These are phyloP conservation scores for Fomitopsis serialis DNA, from an alignment of 768 basidiomycete species.

Conservation along the genomic window DNA sequence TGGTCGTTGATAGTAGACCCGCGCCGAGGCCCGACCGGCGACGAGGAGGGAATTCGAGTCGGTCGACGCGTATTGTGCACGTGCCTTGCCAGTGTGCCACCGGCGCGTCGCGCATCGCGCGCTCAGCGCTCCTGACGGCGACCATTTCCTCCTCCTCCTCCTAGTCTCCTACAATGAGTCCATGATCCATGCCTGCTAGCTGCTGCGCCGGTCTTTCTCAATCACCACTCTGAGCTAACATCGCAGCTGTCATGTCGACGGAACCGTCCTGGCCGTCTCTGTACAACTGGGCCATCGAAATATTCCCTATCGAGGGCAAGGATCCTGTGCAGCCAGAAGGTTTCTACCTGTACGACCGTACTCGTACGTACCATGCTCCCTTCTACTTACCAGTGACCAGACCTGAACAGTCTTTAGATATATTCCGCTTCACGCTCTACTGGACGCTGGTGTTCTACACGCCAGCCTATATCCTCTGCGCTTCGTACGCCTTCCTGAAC, in stretches of 20 bases:
- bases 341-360: slow-evolving; percentile 29
- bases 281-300: slow-evolving; percentile 31
- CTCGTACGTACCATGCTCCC: slow-evolving; percentile 20
- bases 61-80: no score
- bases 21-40: no score
- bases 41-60: no score
- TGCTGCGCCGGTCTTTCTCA: no score
- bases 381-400: not conserved
- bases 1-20: no score
- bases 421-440: slow-evolving; percentile 42
- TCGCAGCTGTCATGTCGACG: not conserved
- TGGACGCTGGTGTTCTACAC: slow-evolving; percentile 43
- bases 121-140: no score
- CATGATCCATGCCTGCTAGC: no score
- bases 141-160: no score
- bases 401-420: slow-evolving; percentile 20
- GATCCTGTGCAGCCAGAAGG: slow-evolving; percentile 27
- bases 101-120: no score
- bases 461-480: slow-evolving; percentile 35
- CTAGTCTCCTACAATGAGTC: no score
- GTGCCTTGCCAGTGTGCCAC: no score
- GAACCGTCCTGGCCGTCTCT: slow-evolving; percentile 24
- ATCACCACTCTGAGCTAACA: no score
- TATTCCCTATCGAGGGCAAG: slow-evolving; percentile 22
- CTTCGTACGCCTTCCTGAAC: slow-evolving; percentile 37